Evolutionary conservation across 176 grass and related monocot species (phyloP).

Genomic region (Cenchrus americanus): DNA sequence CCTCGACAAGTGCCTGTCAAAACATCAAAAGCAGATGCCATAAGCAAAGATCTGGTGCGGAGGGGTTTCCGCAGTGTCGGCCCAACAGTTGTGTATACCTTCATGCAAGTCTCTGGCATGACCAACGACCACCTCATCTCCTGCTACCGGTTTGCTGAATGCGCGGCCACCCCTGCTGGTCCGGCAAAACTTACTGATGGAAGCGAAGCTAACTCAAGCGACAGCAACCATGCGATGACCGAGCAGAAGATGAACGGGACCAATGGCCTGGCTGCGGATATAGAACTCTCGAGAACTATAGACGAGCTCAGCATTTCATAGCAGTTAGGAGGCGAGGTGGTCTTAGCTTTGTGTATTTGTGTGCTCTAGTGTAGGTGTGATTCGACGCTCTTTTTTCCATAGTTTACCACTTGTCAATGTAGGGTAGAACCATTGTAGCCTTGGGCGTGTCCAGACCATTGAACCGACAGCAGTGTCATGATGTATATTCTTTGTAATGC

Average conservation of each 20-base stretch:
- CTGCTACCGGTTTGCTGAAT: conserved; percentile 86
- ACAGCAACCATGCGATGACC: conserved; percentile 6
- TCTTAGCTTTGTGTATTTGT: conserved; percentile 55
- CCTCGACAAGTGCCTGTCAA: conserved; percentile 86
- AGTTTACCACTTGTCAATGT: conserved; percentile 22
- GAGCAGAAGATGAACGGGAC: conserved; percentile 53
- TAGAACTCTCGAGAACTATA: conserved; percentile 47
- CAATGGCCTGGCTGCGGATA: conserved; percentile 45
- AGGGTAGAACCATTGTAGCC: conserved; percentile 36
- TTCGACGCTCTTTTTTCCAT: conserved; percentile 18
- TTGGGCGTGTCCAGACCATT: conserved; percentile 27
- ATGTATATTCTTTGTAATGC: conserved; percentile 65
- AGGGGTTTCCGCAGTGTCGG: conserved; percentile 89
- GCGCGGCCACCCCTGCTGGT: conserved; percentile 25
- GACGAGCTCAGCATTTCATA: conserved; percentile 84
- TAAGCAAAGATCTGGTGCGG: conserved; percentile 94
- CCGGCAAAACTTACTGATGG: conserved; percentile 32
- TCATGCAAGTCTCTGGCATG: conserved; percentile 92
- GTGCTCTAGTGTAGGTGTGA: conserved; percentile 49
- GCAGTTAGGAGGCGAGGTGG: conserved; percentile 35
- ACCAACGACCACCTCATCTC: conserved; percentile 89
- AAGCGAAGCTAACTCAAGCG: conserved; percentile 32
- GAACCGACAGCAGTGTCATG: conserved; percentile 54
- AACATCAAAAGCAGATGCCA: conserved; percentile 81
- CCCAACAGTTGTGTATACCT: conserved; percentile 86